A percentile compares a stretch with the other conserved stretches of the same genome.
Evolutionary conservation across 148 eudicot genomes (phyloP).

Genomic region (Nepenthes gracilis): DNA sequence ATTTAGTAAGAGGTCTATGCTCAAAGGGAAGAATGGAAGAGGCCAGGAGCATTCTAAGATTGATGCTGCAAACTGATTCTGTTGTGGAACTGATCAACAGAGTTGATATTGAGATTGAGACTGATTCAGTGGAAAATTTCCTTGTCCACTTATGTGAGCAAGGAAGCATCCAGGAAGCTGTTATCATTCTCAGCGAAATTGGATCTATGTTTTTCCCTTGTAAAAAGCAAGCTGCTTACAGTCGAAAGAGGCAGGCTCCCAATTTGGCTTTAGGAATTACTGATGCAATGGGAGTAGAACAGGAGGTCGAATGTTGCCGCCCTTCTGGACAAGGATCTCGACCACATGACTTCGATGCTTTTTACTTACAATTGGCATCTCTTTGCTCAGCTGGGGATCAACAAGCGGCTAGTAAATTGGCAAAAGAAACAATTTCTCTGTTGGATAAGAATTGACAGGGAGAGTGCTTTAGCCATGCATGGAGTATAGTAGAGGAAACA

Average conservation of each 20-base stretch:
- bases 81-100: conserved; percentile 33
- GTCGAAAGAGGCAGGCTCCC: conserved; percentile 10
- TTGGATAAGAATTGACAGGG: conserved; percentile 3
- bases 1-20: conserved; percentile 60
- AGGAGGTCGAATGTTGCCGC: conserved; percentile 4
- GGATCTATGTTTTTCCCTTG: conserved; percentile 43
- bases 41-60: conserved; percentile 57
- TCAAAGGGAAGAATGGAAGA: conserved; percentile 96
- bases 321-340: conserved; percentile 5
- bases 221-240: conserved; percentile 15
- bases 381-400: conserved; percentile 54
- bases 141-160: conserved; percentile 62
- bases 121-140: conserved; percentile 46
- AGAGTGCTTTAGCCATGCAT: too few species aligned
- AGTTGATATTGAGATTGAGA: conserved; percentile 39
- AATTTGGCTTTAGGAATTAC: neutral
- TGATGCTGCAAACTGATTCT: conserved; percentile 69
- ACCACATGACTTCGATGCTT: conserved; percentile 34
- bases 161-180: conserved; percentile 62
- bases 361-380: conserved; percentile 43
- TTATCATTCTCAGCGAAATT: conserved; percentile 66
- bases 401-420: conserved; percentile 44
- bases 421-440: conserved; percentile 26
- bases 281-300: conserved; percentile 5
- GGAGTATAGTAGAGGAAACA: too few species aligned